Evolutionary conservation across 345 rosid genomes (phyloP).

Genomic region (Populus simonii): DNA sequence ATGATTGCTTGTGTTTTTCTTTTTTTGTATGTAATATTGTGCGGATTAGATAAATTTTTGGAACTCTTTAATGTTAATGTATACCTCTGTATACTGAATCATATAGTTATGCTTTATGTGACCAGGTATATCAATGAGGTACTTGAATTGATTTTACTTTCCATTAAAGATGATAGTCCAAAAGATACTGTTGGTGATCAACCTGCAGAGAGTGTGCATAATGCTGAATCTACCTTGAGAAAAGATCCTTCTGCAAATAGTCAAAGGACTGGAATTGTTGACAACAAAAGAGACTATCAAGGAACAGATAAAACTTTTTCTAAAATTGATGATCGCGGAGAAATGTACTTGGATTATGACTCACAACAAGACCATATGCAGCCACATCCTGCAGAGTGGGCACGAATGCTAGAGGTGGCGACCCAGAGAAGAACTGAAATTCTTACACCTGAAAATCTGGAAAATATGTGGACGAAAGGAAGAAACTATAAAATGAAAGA

Average conservation of each 20-base stretch:
- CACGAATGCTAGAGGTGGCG: conserved; percentile 69
- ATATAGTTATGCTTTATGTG: neutral
- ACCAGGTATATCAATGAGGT: conserved; percentile 86
- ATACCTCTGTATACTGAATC: neutral
- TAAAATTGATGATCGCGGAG: conserved; percentile 32
- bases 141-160: conserved; percentile 63
- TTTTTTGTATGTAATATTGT: neutral
- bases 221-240: conserved; percentile 28
- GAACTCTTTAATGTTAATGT: neutral
- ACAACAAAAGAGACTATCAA: conserved; percentile 18
- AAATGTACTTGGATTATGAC: conserved; percentile 23
- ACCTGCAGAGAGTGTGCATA: conserved; percentile 35
- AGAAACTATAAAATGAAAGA: conserved; percentile 81
- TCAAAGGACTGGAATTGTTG: neutral
- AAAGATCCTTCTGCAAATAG: conserved; percentile 31
- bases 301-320: conserved; percentile 31
- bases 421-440: conserved; percentile 92
- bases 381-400: conserved; percentile 72
- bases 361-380: conserved; percentile 35
- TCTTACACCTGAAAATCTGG: conserved; percentile 97
- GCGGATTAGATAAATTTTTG: neutral
- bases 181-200: conserved; percentile 45
- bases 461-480: conserved; percentile 98
- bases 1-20: neutral
- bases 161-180: conserved; percentile 41